Percentiles rank a stretch among this genome's conserved stretches.
phyloP scores from a whole-genome alignment of 1,284 basidiomycete genomes.

The Schizophyllum amplum region DNA sequence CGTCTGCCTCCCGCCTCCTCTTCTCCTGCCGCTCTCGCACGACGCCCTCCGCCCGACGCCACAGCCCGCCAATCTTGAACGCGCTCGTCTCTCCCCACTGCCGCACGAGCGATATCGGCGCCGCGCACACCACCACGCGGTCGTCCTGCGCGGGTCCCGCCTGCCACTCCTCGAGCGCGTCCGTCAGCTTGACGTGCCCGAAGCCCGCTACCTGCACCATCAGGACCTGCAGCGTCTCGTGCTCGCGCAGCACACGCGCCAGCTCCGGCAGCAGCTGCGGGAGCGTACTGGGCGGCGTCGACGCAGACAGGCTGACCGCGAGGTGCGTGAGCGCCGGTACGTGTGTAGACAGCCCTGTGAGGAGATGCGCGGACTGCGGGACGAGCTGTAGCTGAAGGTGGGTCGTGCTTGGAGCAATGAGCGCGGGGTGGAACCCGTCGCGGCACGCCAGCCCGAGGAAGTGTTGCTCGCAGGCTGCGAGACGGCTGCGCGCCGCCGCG shows the following conservation, averaged over 20 bases:
- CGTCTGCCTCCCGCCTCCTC: not conserved
- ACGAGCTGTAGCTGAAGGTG: constrained; percentile 26
- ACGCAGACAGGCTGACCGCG: constrained; percentile 17
- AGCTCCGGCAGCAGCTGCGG: constrained; percentile 18
- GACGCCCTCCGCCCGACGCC: not conserved
- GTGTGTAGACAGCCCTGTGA: constrained; percentile 19
- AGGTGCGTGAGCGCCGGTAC: constrained; percentile 28
- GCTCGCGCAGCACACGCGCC: constrained; percentile 9
- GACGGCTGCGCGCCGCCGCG: not conserved
- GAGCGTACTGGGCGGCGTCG: not conserved
- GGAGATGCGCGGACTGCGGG: constrained; percentile 17
- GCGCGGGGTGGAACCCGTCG: constrained; percentile 26
- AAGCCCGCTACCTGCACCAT: constrained; percentile 24
- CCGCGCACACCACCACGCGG: constrained; percentile 24
- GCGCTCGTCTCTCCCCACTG: constrained; percentile 24
- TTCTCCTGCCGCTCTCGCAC: not conserved
- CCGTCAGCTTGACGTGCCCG: constrained; percentile 10
- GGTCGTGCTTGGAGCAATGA: constrained; percentile 24
- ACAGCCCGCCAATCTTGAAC: not conserved
- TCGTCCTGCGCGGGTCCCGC: constrained; percentile 17
- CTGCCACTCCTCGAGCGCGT: constrained; percentile 19
- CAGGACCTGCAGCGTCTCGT: constrained; percentile 19
- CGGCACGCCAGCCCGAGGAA: constrained; percentile 28
- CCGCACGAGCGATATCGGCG: constrained; percentile 22
- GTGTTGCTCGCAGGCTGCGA: constrained; percentile 25